Percentiles rank a stretch among this genome's conserved stretches.
These are phyloP conservation scores for Emergomyces africanus DNA, from an alignment of 2,329 filamentous ascomycete species.

Conservation along the genomic window DNA sequence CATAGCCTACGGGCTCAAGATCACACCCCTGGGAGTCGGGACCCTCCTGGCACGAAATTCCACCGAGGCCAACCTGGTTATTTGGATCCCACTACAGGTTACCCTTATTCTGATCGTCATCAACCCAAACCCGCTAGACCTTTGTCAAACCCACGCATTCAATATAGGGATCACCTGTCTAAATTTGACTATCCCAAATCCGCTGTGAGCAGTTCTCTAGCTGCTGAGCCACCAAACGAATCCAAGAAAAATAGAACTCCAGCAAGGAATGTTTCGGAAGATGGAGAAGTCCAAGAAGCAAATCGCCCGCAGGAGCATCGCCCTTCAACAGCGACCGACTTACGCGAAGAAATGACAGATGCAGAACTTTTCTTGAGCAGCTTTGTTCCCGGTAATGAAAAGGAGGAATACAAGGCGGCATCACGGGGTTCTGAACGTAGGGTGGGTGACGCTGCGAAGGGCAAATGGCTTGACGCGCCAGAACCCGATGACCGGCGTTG, in stretches of 20 bases:
- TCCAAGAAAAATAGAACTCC: background rate
- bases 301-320: conserved; percentile 4
- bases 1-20: background rate
- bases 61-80: background rate
- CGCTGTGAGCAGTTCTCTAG: background rate
- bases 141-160: background rate
- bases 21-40: background rate
- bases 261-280: conserved; percentile 21
- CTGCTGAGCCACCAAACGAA: background rate
- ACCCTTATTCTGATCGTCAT: background rate
- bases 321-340: conserved; percentile 1
- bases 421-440: conserved; percentile 6
- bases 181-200: background rate
- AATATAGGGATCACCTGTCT: conserved; percentile 1
- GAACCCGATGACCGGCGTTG: conserved; percentile 11
- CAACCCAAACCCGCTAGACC: background rate
- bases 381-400: conserved; percentile 17
- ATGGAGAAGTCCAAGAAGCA: conserved; percentile 23
- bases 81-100: background rate
- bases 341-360: conserved; percentile 20
- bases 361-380: conserved; percentile 27
- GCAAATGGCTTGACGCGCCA: conserved; percentile 6
- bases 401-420: conserved; percentile 4
- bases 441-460: conserved; percentile 1
- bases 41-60: background rate